These are phyloP conservation scores for Russula earlei DNA, from an alignment of 768 basidiomycete species.

Conservation along the genomic window DNA sequence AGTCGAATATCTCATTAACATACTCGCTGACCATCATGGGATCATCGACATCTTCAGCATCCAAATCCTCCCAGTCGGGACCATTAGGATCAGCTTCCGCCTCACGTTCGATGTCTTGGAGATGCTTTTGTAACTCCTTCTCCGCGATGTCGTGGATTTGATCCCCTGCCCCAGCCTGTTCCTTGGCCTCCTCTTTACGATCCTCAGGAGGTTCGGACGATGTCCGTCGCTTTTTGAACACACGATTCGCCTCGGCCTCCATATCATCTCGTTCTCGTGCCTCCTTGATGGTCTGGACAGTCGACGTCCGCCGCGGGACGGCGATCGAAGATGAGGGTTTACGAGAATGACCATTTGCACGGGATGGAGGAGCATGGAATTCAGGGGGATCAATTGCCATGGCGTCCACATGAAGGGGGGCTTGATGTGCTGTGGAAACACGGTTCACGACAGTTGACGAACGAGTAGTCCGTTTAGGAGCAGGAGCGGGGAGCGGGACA, in stretches of 20 bases:
- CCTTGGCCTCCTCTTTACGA: constrained; percentile 27
- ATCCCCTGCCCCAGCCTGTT: constrained; percentile 36
- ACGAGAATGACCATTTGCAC: constrained; percentile 20
- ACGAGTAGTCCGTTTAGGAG: constrained; percentile 23
- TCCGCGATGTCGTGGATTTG: constrained; percentile 27
- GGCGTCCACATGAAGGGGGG: constrained; percentile 37
- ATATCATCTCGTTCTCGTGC: constrained; percentile 30
- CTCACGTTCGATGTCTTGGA: constrained; percentile 33
- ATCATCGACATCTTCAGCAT: constrained; percentile 85
- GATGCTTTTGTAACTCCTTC: constrained; percentile 27
- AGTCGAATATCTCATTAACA: constrained; percentile 86
- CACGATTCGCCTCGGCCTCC: constrained; percentile 49
- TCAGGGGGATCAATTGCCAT: constrained; percentile 34
- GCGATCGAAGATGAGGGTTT: not conserved
- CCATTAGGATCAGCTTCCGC: constrained; percentile 58
- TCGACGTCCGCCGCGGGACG: not conserved
- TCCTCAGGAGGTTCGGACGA: constrained; percentile 52
- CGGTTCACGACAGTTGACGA: constrained; percentile 25
- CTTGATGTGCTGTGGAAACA: constrained; percentile 22
- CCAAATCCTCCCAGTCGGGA: constrained; percentile 81
- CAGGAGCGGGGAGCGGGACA: not conserved
- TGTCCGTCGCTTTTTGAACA: constrained; percentile 66
- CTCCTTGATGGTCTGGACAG: not conserved
- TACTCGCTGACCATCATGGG: constrained; percentile 98
- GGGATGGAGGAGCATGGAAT: constrained; percentile 24